Base-by-base conservation (phyloP, 306 rosid species). In the Glycine soja region DNA sequence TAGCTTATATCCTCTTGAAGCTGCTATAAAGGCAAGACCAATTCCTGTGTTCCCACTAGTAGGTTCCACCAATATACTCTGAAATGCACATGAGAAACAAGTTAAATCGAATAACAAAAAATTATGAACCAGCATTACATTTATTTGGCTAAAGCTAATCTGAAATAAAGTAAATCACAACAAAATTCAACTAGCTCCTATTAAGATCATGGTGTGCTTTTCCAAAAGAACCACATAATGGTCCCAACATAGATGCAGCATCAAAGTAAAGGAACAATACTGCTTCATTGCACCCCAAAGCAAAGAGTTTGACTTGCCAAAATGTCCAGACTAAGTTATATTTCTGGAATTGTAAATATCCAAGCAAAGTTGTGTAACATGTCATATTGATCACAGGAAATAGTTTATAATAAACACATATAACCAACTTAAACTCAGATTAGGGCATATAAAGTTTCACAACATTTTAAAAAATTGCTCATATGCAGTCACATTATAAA, bases 21-120 rank as follows among this genome's bases (percentile, higher is more conserved):
- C 99, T 40, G 99, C 98, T 76, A 93, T 93, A 76, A 95, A 95
- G 58, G 99, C 99, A 75, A 95, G 99, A 74, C 99, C 99, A 67
- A 95, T 95, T 80, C 99, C 99, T 0, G 99, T 95, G 91, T 95
- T 95, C 80, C 99, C 99, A 68, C 99, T 95, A 3, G 99, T 95
- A 64, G 99, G 96, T 84, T 95, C 99, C 83, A 95, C 99, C 90
- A 95, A 88, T 84, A 88, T 73, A 85, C 96, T 95, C 99, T 95
- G 82, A 50, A 80, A 80, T 80, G 77, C 52, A 77, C 61, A 50
- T 5, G 53, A 80, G 64, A 72, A 81, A 80, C 16, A 52, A 85
- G 75, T 59, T 38, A 84, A 47, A 63, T 82, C 65, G 30, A 80
- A 74, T 61, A 64, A 76, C 10, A 13, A 63, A 79, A 78, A 58